A percentile compares a stretch with the other conserved stretches of the same genome.
These are phyloP conservation scores for Starmerella scarabaei DNA, from an alignment of 805 yeast genomes.

Conservation along the genomic window DNA sequence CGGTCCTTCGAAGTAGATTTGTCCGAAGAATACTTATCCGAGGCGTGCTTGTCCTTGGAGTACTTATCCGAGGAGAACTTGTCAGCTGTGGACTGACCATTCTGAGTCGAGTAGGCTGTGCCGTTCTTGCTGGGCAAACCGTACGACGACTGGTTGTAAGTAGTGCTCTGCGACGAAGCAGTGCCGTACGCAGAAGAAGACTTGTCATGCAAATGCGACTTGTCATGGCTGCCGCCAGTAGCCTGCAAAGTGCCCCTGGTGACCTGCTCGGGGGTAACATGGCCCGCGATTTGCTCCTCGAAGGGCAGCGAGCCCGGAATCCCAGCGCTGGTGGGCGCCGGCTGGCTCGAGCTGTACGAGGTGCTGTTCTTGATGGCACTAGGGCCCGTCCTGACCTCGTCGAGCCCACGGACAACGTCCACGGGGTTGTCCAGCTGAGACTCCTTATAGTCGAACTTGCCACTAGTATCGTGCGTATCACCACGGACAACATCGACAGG, in stretches of 20 bases:
- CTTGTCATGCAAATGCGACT: too few species aligned
- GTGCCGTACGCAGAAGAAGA: too few species aligned
- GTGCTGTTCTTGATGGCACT: too few species aligned
- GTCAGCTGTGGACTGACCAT: not conserved
- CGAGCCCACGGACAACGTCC: not conserved
- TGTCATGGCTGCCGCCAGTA: not conserved
- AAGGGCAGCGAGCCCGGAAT: conserved; percentile 10
- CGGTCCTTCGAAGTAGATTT: too few species aligned
- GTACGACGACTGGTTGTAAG: too few species aligned
- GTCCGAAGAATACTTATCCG: not conserved
- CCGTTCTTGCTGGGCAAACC: not conserved
- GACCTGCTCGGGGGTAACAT: not conserved
- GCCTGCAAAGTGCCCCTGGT: conserved; percentile 1
- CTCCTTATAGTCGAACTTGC: conserved; percentile 1
- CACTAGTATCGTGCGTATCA: too few species aligned
- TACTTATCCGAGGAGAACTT: not conserved
- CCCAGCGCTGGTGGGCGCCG: not conserved
- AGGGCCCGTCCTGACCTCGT: too few species aligned
- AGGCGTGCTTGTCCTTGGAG: not conserved
- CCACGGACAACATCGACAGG: not conserved
- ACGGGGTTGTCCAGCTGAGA: not conserved
- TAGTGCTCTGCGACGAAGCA: too few species aligned
- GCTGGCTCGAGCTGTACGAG: not conserved
- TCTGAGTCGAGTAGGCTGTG: not conserved
- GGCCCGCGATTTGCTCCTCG: conserved; percentile 3